phyloP scores from a whole-genome alignment of 108 stramenopile genomes.

The Stephanodiscus minutulus region DNA sequence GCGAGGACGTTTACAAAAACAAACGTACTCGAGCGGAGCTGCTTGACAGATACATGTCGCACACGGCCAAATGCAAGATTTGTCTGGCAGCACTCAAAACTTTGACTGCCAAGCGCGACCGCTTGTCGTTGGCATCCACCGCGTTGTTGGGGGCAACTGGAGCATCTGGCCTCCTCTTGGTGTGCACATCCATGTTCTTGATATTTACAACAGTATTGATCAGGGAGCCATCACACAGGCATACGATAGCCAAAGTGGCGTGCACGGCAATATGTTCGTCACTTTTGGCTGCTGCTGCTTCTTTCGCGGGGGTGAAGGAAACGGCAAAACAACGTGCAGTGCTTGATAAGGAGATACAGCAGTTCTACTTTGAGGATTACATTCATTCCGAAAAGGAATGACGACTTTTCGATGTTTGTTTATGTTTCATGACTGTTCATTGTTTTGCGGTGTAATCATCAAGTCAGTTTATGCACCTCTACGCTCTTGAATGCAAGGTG shows the following conservation, averaged over 20 bases:
- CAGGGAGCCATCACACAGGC: not conserved
- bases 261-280: not conserved
- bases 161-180: not conserved
- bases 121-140: not conserved
- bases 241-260: not conserved
- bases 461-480: too few relatives aligned
- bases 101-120: constrained; percentile 1
- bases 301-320: not conserved
- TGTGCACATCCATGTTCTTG: not conserved
- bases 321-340: not conserved
- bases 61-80: constrained; percentile 16
- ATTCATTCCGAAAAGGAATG: constrained; percentile 1
- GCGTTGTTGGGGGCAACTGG: constrained; percentile 20
- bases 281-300: not conserved
- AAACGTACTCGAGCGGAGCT: constrained; percentile 7
- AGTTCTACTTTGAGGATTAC: constrained; percentile 6
- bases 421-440: too few relatives aligned
- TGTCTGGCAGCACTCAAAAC: constrained; percentile 1
- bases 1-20: constrained; percentile 1
- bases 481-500: too few relatives aligned
- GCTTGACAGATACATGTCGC: constrained; percentile 18
- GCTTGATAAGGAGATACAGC: constrained; percentile 6
- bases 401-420: too few relatives aligned
- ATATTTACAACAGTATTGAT: not conserved
- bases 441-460: too few relatives aligned